Conservation (phyloP, 176 grass and related monocot genomes). For the Aegilops sharonensis region DNA sequence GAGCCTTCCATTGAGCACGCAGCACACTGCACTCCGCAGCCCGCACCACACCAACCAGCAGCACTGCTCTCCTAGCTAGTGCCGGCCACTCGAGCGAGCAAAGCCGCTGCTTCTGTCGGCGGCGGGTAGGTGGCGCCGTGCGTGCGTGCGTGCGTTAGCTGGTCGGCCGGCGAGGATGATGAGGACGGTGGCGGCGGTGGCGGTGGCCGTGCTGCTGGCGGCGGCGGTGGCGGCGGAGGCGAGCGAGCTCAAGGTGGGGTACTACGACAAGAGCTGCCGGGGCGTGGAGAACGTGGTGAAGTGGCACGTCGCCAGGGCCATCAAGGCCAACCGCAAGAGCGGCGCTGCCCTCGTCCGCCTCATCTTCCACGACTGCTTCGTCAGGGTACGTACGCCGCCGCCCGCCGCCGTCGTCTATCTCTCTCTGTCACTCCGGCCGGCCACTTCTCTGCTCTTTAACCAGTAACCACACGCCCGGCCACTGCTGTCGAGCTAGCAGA, state of each 20-base stretch:
- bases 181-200: neutral
- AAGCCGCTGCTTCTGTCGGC: constrained; percentile 7
- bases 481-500: neutral
- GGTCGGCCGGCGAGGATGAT: neutral
- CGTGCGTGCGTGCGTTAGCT: neutral
- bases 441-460: neutral
- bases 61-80: neutral
- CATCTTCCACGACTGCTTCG: constrained; percentile 92
- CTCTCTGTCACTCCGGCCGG: neutral
- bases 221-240: neutral
- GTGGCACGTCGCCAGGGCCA: constrained; percentile 47
- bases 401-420: neutral
- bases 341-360: constrained; percentile 63
- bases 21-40: neutral
- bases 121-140: neutral
- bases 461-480: too few species aligned
- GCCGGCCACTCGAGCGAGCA: neutral
- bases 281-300: constrained; percentile 44
- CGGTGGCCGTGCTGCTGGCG: neutral
- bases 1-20: neutral
- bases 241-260: constrained; percentile 26
- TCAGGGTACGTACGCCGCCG: constrained; percentile 44
- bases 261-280: constrained; percentile 40
- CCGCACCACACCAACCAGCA: neutral
- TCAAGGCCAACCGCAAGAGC: constrained; percentile 27